Percentiles rank a stretch among this genome's conserved stretches.
Evolutionary conservation across 2,329 filamentous ascomycete genomes (phyloP).

Genomic region (Aspergillus eucalypticola): DNA sequence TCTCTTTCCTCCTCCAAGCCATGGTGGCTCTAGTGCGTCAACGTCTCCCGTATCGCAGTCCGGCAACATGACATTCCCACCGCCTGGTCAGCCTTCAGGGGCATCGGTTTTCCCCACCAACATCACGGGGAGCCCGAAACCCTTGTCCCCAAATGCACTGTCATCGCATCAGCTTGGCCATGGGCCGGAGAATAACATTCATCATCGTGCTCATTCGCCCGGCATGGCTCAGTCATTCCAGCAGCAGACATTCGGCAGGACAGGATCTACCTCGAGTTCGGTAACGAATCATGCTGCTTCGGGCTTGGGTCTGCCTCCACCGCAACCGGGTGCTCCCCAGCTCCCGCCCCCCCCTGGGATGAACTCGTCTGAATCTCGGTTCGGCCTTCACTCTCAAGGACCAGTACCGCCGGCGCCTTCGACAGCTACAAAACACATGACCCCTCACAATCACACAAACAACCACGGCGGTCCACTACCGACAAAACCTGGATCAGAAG

Average conservation of each 20-base stretch:
- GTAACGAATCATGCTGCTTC: constrained; percentile 27
- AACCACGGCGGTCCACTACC: constrained; percentile 33
- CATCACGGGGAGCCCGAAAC: constrained; percentile 86
- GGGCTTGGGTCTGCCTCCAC: constrained; percentile 38
- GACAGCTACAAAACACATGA: constrained; percentile 37
- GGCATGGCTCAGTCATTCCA: constrained; percentile 45
- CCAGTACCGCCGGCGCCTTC: constrained; percentile 36
- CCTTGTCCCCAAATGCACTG: constrained; percentile 57
- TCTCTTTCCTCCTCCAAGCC: constrained; percentile 62
- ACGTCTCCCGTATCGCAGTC: constrained; percentile 54
- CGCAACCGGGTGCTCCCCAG: constrained; percentile 43
- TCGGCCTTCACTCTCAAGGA: constrained; percentile 42
- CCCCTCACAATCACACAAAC: constrained; percentile 37
- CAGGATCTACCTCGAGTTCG: constrained; percentile 24
- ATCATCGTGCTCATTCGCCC: constrained; percentile 47
- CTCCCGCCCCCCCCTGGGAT: constrained; percentile 47
- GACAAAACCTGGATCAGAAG: constrained; percentile 30
- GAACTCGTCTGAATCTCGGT: constrained; percentile 46
- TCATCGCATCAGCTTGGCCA: constrained; percentile 42
- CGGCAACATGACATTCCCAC: constrained; percentile 42
- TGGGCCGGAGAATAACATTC: constrained; percentile 35
- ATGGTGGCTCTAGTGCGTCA: constrained; percentile 57
- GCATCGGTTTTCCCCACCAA: constrained; percentile 68
- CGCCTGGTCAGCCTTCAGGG: constrained; percentile 43
- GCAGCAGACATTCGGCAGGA: constrained; percentile 34